Evolutionary conservation across 768 basidiomycete species (phyloP).

Genomic region (Mycena vitilis): DNA sequence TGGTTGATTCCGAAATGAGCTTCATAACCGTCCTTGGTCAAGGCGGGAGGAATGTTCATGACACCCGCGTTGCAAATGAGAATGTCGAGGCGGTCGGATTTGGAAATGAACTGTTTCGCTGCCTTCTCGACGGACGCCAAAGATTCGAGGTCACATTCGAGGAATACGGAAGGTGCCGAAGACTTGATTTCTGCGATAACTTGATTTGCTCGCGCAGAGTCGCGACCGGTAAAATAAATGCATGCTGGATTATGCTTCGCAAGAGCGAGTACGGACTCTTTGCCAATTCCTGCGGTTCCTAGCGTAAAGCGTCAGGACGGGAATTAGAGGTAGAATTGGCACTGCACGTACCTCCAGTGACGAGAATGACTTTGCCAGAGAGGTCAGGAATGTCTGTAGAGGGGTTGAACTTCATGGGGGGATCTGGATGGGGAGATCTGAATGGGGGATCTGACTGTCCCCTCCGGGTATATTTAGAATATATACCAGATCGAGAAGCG

Average conservation of each 20-base stretch:
- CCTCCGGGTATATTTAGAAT: too few species aligned
- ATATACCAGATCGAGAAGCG: too few species aligned
- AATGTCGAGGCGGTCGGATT: conserved; percentile 33
- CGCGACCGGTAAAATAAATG: conserved; percentile 33
- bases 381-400: conserved; percentile 30
- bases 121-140: conserved; percentile 28
- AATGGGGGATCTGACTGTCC: too few species aligned
- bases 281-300: conserved; percentile 32
- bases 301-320: neutral
- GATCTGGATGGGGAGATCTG: too few species aligned
- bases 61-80: conserved; percentile 29
- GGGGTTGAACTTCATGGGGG: conserved; percentile 22
- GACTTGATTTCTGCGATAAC: conserved; percentile 14
- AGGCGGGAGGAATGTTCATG: conserved; percentile 31
- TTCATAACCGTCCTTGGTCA: conserved; percentile 34
- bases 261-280: conserved; percentile 21
- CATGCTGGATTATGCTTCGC: conserved; percentile 30
- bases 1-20: conserved; percentile 34
- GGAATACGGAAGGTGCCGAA: conserved; percentile 6
- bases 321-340: neutral
- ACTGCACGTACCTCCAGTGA: conserved; percentile 23
- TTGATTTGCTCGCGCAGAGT: conserved; percentile 12
- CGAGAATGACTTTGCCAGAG: conserved; percentile 26
- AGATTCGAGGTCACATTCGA: conserved; percentile 31
- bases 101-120: conserved; percentile 15